A percentile compares a stretch with the other conserved stretches of the same genome.
Conservation (phyloP, 495 filamentous ascomycete species). For the Penicillium psychrofluorescens region DNA sequence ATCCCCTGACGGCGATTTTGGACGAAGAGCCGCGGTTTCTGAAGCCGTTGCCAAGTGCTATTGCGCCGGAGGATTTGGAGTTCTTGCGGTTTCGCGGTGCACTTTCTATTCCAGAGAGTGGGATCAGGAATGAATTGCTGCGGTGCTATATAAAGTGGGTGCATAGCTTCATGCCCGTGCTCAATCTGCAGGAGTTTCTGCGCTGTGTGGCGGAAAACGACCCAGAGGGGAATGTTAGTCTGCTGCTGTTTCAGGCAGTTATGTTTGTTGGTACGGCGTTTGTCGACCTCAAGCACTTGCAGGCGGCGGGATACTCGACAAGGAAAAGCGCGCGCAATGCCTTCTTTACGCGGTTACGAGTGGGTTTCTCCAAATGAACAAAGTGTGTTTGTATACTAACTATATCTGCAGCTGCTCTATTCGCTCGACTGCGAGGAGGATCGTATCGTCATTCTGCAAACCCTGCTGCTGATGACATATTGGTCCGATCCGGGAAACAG, state of each 20-base stretch:
- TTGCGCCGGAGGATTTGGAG: conserved; percentile 61
- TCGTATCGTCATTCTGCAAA: conserved; percentile 70
- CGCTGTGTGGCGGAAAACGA: conserved; percentile 49
- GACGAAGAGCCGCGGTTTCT: conserved; percentile 47
- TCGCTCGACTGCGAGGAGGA: conserved; percentile 80
- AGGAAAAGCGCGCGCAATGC: conserved; percentile 67
- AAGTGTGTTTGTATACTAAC: background rate
- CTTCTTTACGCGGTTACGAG: conserved; percentile 69
- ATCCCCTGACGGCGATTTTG: conserved; percentile 36
- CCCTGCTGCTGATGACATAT: conserved; percentile 75
- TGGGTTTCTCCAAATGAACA: conserved; percentile 25
- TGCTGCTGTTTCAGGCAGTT: conserved; percentile 70
- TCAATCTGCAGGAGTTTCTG: conserved; percentile 69
- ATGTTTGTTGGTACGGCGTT: conserved; percentile 77
- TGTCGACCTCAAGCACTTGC: conserved; percentile 60
- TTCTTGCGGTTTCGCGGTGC: conserved; percentile 70
- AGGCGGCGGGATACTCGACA: conserved; percentile 58
- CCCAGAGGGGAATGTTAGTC: conserved; percentile 57
- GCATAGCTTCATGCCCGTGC: conserved; percentile 76
- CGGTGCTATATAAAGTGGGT: conserved; percentile 74
- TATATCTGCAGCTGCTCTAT: conserved; percentile 48
- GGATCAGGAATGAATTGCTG: conserved; percentile 63
- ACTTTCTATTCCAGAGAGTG: conserved; percentile 55
- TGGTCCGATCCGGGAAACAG: conserved; percentile 65
- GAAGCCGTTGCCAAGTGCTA: conserved; percentile 36